These are phyloP conservation scores for Rhodotorula mucilaginosa DNA, from an alignment of 1,284 basidiomycete genomes.

Conservation along the genomic window DNA sequence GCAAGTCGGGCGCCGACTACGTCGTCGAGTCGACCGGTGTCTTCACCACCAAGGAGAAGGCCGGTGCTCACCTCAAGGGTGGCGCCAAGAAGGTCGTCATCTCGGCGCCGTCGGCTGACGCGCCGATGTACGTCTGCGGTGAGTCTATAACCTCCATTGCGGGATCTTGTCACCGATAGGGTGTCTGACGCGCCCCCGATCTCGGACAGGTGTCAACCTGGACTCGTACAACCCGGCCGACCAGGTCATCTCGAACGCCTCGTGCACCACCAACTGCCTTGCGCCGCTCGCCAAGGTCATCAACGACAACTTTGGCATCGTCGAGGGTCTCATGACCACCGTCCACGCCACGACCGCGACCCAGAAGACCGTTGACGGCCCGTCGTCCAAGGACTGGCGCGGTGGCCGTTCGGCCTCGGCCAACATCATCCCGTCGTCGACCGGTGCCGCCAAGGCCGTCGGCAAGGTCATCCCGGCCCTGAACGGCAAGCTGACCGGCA, in stretches of 20 bases:
- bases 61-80: conserved; percentile 91
- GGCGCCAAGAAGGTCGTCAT: conserved; percentile 99
- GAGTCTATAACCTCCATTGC: conserved; percentile 58
- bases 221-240: conserved; percentile 88
- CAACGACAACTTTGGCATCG: conserved; percentile 92
- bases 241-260: conserved; percentile 94
- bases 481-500: conserved; percentile 96
- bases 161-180: not conserved
- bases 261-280: conserved; percentile 99
- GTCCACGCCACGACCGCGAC: conserved; percentile 86
- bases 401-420: conserved; percentile 94
- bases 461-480: conserved; percentile 97
- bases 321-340: conserved; percentile 98
- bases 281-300: conserved; percentile 98
- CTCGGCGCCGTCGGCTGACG: conserved; percentile 97
- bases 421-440: conserved; percentile 99
- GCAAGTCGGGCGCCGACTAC: conserved; percentile 78
- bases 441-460: conserved; percentile 94
- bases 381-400: conserved; percentile 81
- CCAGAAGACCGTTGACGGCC: conserved; percentile 98
- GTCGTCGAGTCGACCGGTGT: conserved; percentile 99
- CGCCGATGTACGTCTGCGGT: conserved; percentile 71
- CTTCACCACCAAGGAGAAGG: conserved; percentile 91
- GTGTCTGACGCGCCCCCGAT: not conserved
- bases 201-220: conserved; percentile 79